A percentile compares a stretch with the other conserved stretches of the same genome.
Evolutionary conservation across 2,329 filamentous ascomycete genomes (phyloP).

Genomic region (Amesomyces nigricolor): DNA sequence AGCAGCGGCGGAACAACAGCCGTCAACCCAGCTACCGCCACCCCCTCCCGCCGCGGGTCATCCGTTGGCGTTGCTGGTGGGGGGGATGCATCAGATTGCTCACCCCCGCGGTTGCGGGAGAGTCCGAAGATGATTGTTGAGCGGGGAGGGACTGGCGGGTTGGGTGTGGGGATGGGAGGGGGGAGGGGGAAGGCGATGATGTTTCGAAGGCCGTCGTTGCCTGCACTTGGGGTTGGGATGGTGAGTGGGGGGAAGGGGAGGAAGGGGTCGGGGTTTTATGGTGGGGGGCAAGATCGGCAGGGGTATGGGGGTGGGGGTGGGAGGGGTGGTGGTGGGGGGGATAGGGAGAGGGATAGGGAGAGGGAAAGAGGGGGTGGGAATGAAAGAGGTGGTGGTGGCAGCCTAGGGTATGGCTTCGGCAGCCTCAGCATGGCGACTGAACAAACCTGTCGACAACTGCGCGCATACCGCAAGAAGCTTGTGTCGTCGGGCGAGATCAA

Average conservation of each 20-base stretch:
- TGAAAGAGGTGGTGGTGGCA: constrained; percentile 10
- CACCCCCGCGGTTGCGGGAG: no score
- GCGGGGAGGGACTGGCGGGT: no score
- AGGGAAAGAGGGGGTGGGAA: not conserved
- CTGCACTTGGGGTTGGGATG: constrained; percentile 39
- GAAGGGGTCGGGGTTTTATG: constrained; percentile 42
- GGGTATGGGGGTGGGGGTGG: not conserved
- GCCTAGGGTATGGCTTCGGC: constrained; percentile 39
- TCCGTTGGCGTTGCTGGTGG: no score
- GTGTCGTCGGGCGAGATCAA: constrained; percentile 48
- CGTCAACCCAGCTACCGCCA: constrained; percentile 34
- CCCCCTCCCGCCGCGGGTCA: constrained; percentile 45
- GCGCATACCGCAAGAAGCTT: constrained; percentile 59
- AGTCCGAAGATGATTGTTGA: no score
- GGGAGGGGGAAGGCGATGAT: constrained; percentile 32
- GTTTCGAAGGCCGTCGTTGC: constrained; percentile 49
- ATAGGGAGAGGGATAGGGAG: constrained; percentile 4
- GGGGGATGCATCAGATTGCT: no score
- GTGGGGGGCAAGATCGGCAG: not conserved
- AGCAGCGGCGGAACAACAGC: not conserved
- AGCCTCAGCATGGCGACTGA: constrained; percentile 59
- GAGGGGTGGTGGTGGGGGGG: not conserved
- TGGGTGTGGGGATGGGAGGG: no score
- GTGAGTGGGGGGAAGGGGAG: constrained; percentile 31
- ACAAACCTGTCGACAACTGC: constrained; percentile 56